These are phyloP conservation scores for Coccinonectria pachysandricola DNA, from an alignment of 2,329 filamentous ascomycete genomes.

Conservation along the genomic window DNA sequence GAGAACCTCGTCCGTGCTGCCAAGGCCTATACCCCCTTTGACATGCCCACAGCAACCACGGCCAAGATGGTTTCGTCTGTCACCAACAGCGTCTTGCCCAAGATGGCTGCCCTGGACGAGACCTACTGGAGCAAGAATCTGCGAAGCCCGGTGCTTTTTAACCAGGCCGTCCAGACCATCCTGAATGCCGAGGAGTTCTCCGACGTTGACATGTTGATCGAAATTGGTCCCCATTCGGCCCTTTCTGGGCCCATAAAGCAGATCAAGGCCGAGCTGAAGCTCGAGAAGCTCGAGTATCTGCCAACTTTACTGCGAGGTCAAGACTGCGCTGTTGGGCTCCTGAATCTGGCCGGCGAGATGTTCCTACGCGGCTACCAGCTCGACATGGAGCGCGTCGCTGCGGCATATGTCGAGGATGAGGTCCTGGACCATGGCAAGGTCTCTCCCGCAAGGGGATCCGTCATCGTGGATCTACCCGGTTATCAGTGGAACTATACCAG, in stretches of 20 bases:
- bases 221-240: neutral
- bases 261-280: too few species aligned
- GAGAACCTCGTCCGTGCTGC: neutral
- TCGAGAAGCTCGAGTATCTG: conserved; percentile 14
- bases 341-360: neutral
- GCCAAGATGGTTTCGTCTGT: conserved; percentile 32
- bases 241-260: conserved; percentile 1
- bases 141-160: conserved; percentile 27
- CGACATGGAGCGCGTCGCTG: neutral
- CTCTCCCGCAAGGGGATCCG: conserved; percentile 2
- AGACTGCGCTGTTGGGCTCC: neutral
- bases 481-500: conserved; percentile 38
- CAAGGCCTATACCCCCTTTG: neutral
- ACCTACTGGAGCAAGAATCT: conserved; percentile 32
- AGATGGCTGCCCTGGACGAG: too few species aligned
- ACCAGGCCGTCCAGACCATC: conserved; percentile 12
- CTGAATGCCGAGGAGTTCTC: neutral
- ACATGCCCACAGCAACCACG: neutral
- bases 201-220: conserved; percentile 7
- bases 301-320: neutral
- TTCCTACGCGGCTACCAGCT: neutral
- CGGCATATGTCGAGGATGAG: too few species aligned
- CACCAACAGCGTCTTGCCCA: too few species aligned
- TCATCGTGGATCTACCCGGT: conserved; percentile 28
- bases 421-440: too few species aligned